Evolutionary conservation across 148 eudicot genomes (phyloP).

Genomic region (Chenopodium berlandieri): DNA sequence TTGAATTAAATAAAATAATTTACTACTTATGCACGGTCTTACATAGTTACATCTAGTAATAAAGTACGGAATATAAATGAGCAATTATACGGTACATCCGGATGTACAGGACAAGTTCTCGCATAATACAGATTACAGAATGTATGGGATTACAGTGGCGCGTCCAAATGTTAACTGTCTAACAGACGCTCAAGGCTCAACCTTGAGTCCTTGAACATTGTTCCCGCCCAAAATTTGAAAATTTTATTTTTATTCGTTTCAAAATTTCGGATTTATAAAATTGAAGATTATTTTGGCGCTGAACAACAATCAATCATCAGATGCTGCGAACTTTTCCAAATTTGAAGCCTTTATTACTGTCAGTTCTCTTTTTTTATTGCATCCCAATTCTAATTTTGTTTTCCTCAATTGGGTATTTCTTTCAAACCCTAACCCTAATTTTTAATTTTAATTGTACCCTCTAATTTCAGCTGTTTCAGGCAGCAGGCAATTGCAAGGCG

Average conservation of each 20-base stretch:
- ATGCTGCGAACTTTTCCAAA: slow-evolving; percentile 26
- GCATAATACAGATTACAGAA: no score
- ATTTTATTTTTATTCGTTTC: neutral
- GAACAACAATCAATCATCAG: neutral
- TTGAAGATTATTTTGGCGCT: neutral
- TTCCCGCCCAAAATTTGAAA: slow-evolving; percentile 8
- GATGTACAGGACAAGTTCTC: no score
- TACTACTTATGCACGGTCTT: no score
- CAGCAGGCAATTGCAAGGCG: neutral
- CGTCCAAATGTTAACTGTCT: no score
- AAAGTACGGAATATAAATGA: no score
- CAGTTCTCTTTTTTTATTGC: neutral
- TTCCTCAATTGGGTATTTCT: neutral
- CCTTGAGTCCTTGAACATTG: neutral
- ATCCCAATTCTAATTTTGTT: neutral
- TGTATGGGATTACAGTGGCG: no score
- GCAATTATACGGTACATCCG: no score
- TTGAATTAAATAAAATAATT: no score
- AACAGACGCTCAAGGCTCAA: no score
- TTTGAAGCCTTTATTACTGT: slow-evolving; percentile 14
- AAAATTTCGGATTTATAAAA: neutral
- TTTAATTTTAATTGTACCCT: neutral
- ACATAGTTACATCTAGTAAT: no score
- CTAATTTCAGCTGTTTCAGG: slow-evolving; percentile 10
- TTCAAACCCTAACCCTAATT: neutral